Conservation (phyloP, 306 rosid genomes). For the Mucuna pruriens region DNA sequence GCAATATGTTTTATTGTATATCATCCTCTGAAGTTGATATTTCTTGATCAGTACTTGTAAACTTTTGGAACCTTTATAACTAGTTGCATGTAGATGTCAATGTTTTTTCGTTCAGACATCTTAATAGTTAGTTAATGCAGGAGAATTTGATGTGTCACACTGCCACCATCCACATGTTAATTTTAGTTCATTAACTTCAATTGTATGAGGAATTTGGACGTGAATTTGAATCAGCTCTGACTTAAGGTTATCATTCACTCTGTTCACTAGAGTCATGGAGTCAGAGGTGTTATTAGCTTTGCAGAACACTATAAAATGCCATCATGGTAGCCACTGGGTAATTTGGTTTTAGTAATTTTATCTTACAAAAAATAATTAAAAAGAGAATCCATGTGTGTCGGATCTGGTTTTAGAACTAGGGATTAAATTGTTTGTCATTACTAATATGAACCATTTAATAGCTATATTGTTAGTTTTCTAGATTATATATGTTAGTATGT, state of each 20-base stretch:
- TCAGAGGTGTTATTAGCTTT: not conserved
- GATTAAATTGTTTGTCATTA: not conserved
- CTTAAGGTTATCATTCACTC: not conserved
- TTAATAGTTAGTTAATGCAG: conserved; percentile 3
- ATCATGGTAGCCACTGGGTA: not conserved
- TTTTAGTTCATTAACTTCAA: not conserved
- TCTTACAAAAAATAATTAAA: not conserved
- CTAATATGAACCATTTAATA: conserved; percentile 10
- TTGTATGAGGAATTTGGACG: not conserved
- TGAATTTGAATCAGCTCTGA: not conserved
- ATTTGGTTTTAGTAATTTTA: conserved; percentile 11
- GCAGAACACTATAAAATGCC: not conserved
- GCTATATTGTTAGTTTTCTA: not conserved
- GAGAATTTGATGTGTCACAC: not conserved
- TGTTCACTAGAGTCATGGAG: conserved; percentile 3
- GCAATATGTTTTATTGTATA: not conserved
- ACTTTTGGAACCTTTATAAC: not conserved
- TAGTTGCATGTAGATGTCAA: not conserved
- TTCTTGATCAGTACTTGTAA: not conserved
- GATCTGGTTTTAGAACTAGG: conserved; percentile 7
- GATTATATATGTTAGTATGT: not conserved
- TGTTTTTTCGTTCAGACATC: not conserved
- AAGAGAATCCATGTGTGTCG: conserved; percentile 5
- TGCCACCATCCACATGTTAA: conserved; percentile 20
- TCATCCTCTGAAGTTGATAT: conserved; percentile 1